Percentiles rank a stretch among this genome's conserved stretches.
Conservation (phyloP, 176 grass and related monocot genomes). For the Guadua angustifolia region DNA sequence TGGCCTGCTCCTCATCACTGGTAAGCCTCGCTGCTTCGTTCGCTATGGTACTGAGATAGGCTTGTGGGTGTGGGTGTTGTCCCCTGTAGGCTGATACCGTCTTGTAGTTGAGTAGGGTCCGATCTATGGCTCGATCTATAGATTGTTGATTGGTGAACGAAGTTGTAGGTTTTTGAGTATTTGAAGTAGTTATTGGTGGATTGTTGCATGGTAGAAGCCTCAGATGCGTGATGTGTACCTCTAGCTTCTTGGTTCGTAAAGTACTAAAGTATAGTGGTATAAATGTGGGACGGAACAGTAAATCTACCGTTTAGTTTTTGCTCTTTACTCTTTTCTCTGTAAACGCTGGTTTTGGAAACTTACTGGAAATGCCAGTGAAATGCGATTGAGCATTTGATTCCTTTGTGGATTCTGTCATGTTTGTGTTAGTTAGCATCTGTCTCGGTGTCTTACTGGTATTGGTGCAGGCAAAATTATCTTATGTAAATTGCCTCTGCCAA, state of each 20-base stretch:
- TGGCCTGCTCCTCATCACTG: slow-evolving; percentile 82
- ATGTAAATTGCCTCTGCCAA: not conserved
- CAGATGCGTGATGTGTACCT: not conserved
- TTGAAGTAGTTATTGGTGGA: not conserved
- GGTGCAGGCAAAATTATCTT: not conserved
- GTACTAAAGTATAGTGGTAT: not conserved
- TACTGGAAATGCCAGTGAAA: not conserved
- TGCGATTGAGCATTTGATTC: not conserved
- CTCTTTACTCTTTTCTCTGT: not conserved
- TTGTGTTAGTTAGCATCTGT: not conserved
- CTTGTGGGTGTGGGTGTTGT: not conserved
- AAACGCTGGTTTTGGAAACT: not conserved
- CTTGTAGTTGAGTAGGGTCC: not conserved
- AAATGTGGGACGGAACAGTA: not conserved
- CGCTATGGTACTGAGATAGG: not conserved
- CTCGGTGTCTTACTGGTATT: not conserved
- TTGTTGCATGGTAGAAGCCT: not conserved
- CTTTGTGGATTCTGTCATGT: not conserved
- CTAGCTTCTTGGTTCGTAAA: too few species aligned
- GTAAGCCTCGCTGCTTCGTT: slow-evolving; percentile 28
- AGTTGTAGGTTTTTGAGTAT: not conserved
- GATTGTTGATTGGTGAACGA: not conserved
- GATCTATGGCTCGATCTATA: slow-evolving; percentile 1
- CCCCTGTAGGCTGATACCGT: not conserved
- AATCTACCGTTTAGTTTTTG: not conserved